Evolutionary conservation across 306 rosid genomes (phyloP).

Genomic region (Castanea crenata): DNA sequence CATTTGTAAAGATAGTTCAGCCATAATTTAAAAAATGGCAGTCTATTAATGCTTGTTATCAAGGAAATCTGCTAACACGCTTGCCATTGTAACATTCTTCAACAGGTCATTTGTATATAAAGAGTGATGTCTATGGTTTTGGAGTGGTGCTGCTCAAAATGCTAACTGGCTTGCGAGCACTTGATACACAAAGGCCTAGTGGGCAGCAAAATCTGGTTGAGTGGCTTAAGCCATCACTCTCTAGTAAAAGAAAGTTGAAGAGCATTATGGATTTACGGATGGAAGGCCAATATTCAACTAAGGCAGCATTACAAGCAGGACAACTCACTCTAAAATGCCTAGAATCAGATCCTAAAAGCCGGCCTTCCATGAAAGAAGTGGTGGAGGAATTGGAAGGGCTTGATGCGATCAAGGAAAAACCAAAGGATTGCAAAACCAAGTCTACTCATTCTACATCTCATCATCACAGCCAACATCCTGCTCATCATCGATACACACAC

Average conservation of each 20-base stretch:
- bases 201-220: constrained; percentile 52
- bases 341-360: constrained; percentile 47
- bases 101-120: too few species aligned
- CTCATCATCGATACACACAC: constrained; percentile 1
- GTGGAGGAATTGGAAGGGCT: constrained; percentile 51
- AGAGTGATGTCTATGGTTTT: too few species aligned
- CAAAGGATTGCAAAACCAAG: constrained; percentile 22
- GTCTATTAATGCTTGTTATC: too few species aligned
- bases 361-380: constrained; percentile 83
- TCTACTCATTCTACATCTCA: constrained; percentile 1
- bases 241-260: constrained; percentile 40
- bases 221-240: constrained; percentile 64
- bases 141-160: too few species aligned
- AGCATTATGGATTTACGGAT: constrained; percentile 51
- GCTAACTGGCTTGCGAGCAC: too few species aligned
- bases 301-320: constrained; percentile 50
- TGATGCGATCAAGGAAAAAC: constrained; percentile 33
- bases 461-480: neutral
- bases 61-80: too few species aligned
- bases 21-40: too few species aligned
- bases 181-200: too few species aligned
- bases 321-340: constrained; percentile 61
- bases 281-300: constrained; percentile 65
- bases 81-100: too few species aligned
- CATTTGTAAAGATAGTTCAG: too few species aligned